A percentile compares a stretch with the other conserved stretches of the same genome.
Conservation (phyloP, 805 yeast genomes). For the Jamesozyma jinghongensis region DNA sequence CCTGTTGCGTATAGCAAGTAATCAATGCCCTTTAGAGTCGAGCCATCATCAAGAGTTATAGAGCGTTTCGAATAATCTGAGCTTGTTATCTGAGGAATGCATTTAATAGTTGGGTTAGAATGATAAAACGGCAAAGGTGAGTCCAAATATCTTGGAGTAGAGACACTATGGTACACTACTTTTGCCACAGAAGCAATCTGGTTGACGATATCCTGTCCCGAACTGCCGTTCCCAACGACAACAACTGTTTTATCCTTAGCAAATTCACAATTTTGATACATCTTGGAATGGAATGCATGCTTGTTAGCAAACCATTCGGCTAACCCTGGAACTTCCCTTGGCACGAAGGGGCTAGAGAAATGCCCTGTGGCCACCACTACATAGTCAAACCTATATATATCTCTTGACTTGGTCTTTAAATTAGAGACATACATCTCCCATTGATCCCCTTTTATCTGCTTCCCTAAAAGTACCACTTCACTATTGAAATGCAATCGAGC, state of each 20-base stretch:
- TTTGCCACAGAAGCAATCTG: conserved; percentile 30
- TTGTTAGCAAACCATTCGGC: conserved; percentile 28
- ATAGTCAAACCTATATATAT: conserved; percentile 30
- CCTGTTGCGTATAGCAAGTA: conserved; percentile 43
- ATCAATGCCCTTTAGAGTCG: conserved; percentile 28
- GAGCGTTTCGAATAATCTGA: conserved; percentile 20
- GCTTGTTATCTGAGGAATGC: conserved; percentile 25
- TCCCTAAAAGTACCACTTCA: conserved; percentile 17
- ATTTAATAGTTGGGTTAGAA: conserved; percentile 6
- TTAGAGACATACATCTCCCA: conserved; percentile 4
- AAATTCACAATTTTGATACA: conserved; percentile 28
- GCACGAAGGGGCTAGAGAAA: conserved; percentile 34
- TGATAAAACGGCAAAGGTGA: not conserved
- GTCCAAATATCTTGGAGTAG: conserved; percentile 22
- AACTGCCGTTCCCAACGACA: conserved; percentile 36
- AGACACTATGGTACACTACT: conserved; percentile 43
- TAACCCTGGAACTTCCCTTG: conserved; percentile 31
- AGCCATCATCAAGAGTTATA: conserved; percentile 29
- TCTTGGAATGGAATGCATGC: conserved; percentile 34
- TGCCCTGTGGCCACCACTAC: conserved; percentile 39
- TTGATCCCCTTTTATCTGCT: conserved; percentile 8
- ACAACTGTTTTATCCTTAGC: conserved; percentile 30
- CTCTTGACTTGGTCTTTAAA: conserved; percentile 3
- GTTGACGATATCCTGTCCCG: conserved; percentile 38
- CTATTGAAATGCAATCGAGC: conserved; percentile 20